Percentiles rank a stretch among this genome's conserved stretches.
These are phyloP conservation scores for Polychaeton citri DNA, from an alignment of 2,329 filamentous ascomycete species.

Conservation along the genomic window DNA sequence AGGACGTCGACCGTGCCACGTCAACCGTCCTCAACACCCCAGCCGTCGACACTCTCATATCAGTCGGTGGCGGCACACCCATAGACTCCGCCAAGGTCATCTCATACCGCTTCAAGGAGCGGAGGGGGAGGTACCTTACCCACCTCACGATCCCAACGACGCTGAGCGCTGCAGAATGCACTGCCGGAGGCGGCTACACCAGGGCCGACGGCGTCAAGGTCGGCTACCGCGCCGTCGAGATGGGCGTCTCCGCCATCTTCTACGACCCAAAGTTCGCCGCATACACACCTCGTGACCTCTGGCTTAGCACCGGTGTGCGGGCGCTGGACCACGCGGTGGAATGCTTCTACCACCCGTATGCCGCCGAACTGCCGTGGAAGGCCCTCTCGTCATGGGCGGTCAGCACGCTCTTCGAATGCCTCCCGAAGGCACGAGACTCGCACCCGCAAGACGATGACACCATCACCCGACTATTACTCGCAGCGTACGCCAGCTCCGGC, in stretches of 20 bases:
- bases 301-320: slow-evolving; percentile 33
- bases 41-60: slow-evolving; percentile 34
- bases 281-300: slow-evolving; percentile 32
- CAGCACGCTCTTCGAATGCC: slow-evolving; percentile 25
- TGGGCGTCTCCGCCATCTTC: slow-evolving; percentile 29
- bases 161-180: slow-evolving; percentile 35
- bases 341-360: slow-evolving; percentile 33
- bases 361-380: slow-evolving; percentile 31
- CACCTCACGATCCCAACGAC: slow-evolving; percentile 29
- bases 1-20: slow-evolving; percentile 33
- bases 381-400: slow-evolving; percentile 28
- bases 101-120: slow-evolving; percentile 21
- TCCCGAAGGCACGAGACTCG: slow-evolving; percentile 25
- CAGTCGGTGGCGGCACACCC: slow-evolving; percentile 36
- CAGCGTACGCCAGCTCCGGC: slow-evolving; percentile 30
- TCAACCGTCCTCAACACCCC: slow-evolving; percentile 25
- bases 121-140: slow-evolving; percentile 19
- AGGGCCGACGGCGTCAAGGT: slow-evolving; percentile 31
- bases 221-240: slow-evolving; percentile 21
- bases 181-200: slow-evolving; percentile 34
- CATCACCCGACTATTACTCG: slow-evolving; percentile 34
- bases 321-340: slow-evolving; percentile 40
- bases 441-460: slow-evolving; percentile 25
- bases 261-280: slow-evolving; percentile 34
- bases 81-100: slow-evolving; percentile 33